Evolutionary conservation across 345 rosid species (phyloP).

Genomic region (Turnera subulata): DNA sequence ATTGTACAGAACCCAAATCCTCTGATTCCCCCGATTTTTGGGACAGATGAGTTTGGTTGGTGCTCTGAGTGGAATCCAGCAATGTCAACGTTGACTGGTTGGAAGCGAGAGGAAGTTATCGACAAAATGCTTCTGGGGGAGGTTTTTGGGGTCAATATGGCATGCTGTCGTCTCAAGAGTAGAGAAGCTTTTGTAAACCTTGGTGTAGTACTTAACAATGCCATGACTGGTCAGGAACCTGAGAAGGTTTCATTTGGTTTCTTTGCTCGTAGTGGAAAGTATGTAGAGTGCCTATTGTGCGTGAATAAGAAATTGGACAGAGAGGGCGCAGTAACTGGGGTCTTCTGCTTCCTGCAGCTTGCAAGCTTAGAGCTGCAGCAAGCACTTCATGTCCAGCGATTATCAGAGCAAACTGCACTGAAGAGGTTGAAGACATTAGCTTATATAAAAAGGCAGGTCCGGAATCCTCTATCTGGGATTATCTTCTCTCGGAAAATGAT

Average conservation of each 20-base stretch:
- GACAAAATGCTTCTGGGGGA: slow-evolving; percentile 86
- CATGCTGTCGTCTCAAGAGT: slow-evolving; percentile 78
- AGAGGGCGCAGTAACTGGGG: slow-evolving; percentile 70
- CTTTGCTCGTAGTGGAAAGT: slow-evolving; percentile 61
- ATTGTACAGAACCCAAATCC: slow-evolving; percentile 92
- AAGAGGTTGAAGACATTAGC: slow-evolving; percentile 69
- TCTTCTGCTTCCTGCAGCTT: slow-evolving; percentile 94
- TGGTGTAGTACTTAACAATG: slow-evolving; percentile 66
- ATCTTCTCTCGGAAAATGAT: slow-evolving; percentile 68
- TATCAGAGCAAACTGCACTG: slow-evolving; percentile 75
- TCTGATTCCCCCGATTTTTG: slow-evolving; percentile 88
- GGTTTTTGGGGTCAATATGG: slow-evolving; percentile 68
- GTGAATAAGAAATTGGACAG: slow-evolving; percentile 76
- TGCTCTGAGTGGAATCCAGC: slow-evolving; percentile 97
- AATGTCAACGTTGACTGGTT: slow-evolving; percentile 76
- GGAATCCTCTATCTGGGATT: slow-evolving; percentile 77
- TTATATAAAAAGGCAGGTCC: slow-evolving; percentile 76
- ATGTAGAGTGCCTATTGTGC: slow-evolving; percentile 74
- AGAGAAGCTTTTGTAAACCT: slow-evolving; percentile 81
- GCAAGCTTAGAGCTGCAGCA: slow-evolving; percentile 90
- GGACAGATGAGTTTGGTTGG: slow-evolving; percentile 90
- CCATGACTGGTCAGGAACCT: slow-evolving; percentile 63
- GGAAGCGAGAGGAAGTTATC: slow-evolving; percentile 77
- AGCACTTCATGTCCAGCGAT: slow-evolving; percentile 78
- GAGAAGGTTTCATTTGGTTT: slow-evolving; percentile 83